Evolutionary conservation across 345 rosid genomes (phyloP).

Genomic region (Melastoma malabathricum): DNA sequence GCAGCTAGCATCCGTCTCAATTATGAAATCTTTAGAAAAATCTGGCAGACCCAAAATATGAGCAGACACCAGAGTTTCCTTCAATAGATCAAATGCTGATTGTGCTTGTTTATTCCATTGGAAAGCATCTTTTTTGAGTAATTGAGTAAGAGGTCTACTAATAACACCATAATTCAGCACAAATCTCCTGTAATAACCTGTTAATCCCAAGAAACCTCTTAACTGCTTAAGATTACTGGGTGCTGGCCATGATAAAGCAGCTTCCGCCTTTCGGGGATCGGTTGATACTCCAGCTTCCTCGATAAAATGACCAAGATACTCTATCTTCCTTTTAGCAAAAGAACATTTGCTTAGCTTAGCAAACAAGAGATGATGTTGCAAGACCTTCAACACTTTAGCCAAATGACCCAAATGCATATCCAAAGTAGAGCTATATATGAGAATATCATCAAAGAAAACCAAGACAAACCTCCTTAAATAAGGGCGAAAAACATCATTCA

Average conservation of each 20-base stretch:
- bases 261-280: background rate
- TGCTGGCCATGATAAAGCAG: background rate
- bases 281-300: background rate
- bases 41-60: background rate
- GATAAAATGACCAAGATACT: background rate
- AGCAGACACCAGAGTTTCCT: background rate
- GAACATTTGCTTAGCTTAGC: background rate
- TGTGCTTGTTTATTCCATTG: background rate
- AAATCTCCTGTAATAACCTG: conserved; percentile 6
- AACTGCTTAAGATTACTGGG: background rate
- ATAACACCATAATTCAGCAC: background rate
- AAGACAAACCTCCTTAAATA: background rate
- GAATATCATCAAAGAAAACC: conserved; percentile 12
- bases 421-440: background rate
- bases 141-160: background rate
- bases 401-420: too few relatives aligned
- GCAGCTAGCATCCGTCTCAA: conserved; percentile 2
- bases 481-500: conserved; percentile 1
- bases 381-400: background rate
- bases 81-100: background rate
- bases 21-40: background rate
- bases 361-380: background rate
- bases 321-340: background rate
- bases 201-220: background rate
- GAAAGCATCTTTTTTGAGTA: conserved; percentile 1